Conservation (phyloP, 108 stramenopile species). For the Fragilaria crotonensis region DNA sequence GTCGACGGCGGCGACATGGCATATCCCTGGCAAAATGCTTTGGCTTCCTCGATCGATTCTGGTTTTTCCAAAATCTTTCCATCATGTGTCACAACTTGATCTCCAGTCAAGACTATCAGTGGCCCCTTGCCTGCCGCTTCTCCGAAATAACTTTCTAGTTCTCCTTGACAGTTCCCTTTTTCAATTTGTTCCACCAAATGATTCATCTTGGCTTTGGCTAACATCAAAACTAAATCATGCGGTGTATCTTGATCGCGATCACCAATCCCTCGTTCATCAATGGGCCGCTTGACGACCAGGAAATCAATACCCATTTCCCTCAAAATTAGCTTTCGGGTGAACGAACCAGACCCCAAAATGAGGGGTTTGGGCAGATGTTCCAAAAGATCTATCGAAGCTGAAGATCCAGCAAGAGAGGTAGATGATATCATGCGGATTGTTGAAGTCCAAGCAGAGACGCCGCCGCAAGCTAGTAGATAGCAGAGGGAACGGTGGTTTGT, state of each 20-base stretch:
- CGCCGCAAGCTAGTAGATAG: no score
- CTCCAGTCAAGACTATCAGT: conserved; percentile 65
- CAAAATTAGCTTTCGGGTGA: conserved; percentile 76
- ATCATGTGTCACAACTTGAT: conserved; percentile 76
- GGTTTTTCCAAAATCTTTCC: conserved; percentile 77
- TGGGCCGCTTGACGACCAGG: conserved; percentile 54
- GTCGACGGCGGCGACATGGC: conserved; percentile 50
- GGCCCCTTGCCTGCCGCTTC: conserved; percentile 9
- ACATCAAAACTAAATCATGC: conserved; percentile 36
- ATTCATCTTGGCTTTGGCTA: conserved; percentile 74
- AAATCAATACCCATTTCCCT: conserved; percentile 71
- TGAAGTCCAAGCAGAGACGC: no score
- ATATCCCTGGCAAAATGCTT: conserved; percentile 48
- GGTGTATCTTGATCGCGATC: conserved; percentile 43
- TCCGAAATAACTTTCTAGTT: conserved; percentile 17
- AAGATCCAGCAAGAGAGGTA: neutral
- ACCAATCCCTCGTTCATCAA: conserved; percentile 72
- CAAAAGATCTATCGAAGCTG: neutral
- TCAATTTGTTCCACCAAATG: conserved; percentile 46
- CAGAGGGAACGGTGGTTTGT: no score
- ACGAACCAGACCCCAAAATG: conserved; percentile 66
- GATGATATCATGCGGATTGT: neutral
- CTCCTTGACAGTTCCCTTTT: conserved; percentile 27
- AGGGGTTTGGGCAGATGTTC: conserved; percentile 50
- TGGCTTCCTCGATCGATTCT: conserved; percentile 54